Conservation (phyloP, 139 green algal genomes). For the Yamagishiella unicocca region DNA sequence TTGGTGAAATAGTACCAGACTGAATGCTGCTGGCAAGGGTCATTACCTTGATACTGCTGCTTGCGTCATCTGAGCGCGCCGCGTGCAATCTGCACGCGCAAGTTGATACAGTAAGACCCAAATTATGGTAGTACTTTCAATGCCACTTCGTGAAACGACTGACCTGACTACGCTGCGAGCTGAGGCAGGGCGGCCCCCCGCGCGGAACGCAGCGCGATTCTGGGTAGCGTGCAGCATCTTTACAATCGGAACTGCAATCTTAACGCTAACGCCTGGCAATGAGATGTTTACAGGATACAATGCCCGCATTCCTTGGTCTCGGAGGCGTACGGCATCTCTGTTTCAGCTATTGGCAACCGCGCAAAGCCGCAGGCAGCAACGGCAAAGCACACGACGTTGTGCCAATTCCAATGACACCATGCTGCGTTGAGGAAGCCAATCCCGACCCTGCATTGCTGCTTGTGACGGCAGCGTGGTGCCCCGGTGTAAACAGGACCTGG, state of each 20-base stretch:
- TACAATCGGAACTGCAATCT: neutral
- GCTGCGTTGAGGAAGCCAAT: no score
- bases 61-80: neutral
- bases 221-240: neutral
- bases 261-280: neutral
- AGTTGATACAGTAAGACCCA: neutral
- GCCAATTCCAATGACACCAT: no score
- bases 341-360: neutral
- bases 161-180: neutral
- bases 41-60: slow-evolving; percentile 1
- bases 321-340: slow-evolving; percentile 9
- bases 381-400: neutral
- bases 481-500: slow-evolving; percentile 20
- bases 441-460: no score
- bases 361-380: neutral
- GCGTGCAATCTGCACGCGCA: neutral
- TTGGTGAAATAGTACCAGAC: neutral
- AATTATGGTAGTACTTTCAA: neutral
- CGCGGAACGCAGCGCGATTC: neutral
- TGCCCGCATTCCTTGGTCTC: no score
- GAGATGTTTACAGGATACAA: neutral
- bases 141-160: neutral
- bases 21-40: neutral
- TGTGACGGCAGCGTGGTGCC: neutral
- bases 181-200: neutral